Evolutionary conservation across 2,329 filamentous ascomycete species (phyloP), one percentile per base, ranked within the genome.

Genomic region (Coniochaeta hoffmannii): DNA sequence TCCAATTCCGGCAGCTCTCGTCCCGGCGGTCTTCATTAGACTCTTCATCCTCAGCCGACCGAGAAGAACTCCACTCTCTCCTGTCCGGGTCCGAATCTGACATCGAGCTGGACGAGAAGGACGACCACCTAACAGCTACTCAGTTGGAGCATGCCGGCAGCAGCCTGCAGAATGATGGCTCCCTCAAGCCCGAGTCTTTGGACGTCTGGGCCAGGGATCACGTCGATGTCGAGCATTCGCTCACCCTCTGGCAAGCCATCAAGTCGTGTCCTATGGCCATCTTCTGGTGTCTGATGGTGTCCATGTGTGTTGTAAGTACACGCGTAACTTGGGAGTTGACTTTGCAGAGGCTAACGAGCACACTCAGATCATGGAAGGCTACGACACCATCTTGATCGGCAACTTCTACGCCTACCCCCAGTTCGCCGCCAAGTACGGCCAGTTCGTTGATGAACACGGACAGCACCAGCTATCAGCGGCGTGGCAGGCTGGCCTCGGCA

Each of bases 401-500:
- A 44, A 76, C 73, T 50, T 50, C 49, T 50, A 80, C 59, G 80
- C 79, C 44, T 80, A 82, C 55, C 73, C 76, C 5, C 76, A 80
- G 62, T 85, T 84, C 68, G 81, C 80, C 62, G 67, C 68, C 60
- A 83, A 83, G 65, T 84, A 82, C 62, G 81, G 81, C 56, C 72
- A 75, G 50, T 71, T 70, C 55, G 67, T 74, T 6, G 69, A 76
- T 46, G 78, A 75, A n/a, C 57, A 64, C 56, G 68, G 65, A 3
- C 41, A 28, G 41, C 83, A 78, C 61, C 73, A 83, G 61, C 74
- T 87, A n/a, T 73, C 82, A 2, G 80, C 82, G 1, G 68, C 73
- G 2, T 86, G 83, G 83, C 83, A 86, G 65, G 77, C 82, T 8
- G 83, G 81, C 15, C 70, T 86, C 19, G 83, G 77, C 61, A 83